Evolutionary conservation across 345 rosid species (phyloP).

Genomic region (Ceriops zippeliana): DNA sequence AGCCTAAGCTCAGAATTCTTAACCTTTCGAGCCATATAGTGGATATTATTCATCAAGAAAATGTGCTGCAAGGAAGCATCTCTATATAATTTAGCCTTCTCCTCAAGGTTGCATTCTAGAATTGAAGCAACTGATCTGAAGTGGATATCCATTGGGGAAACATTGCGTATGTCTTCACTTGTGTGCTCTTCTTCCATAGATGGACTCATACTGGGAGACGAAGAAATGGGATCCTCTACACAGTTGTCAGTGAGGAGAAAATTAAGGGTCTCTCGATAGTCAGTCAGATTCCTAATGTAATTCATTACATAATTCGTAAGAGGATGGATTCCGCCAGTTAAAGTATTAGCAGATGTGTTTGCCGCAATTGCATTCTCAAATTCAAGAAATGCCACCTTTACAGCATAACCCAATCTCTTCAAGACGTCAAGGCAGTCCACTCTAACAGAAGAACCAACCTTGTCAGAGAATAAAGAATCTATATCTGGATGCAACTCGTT

Average conservation of each 20-base stretch:
- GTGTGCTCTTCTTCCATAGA: conserved; percentile 37
- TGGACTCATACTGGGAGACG: conserved; percentile 38
- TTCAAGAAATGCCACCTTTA: conserved; percentile 60
- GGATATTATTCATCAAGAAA: conserved; percentile 80
- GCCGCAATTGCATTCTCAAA: conserved; percentile 70
- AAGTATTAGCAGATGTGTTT: conserved; percentile 47
- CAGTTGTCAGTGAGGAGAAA: conserved; percentile 52
- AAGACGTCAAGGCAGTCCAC: conserved; percentile 55
- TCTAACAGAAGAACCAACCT: conserved; percentile 47
- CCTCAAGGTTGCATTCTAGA: conserved; percentile 65
- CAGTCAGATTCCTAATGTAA: conserved; percentile 58
- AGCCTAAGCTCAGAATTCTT: conserved; percentile 58
- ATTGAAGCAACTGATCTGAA: conserved; percentile 54
- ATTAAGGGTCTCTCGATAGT: conserved; percentile 60
- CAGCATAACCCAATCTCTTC: conserved; percentile 59
- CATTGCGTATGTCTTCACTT: conserved; percentile 23
- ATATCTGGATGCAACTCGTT: conserved; percentile 63
- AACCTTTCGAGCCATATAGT: conserved; percentile 85
- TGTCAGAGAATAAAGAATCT: conserved; percentile 45
- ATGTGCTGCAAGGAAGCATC: conserved; percentile 65
- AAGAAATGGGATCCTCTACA: conserved; percentile 25
- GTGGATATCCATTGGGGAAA: conserved; percentile 42
- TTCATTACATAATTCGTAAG: conserved; percentile 83
- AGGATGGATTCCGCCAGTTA: conserved; percentile 70
- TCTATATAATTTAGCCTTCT: conserved; percentile 58